Conservation (phyloP, 2,329 filamentous ascomycete genomes). For the Ceratocystis destructans region DNA sequence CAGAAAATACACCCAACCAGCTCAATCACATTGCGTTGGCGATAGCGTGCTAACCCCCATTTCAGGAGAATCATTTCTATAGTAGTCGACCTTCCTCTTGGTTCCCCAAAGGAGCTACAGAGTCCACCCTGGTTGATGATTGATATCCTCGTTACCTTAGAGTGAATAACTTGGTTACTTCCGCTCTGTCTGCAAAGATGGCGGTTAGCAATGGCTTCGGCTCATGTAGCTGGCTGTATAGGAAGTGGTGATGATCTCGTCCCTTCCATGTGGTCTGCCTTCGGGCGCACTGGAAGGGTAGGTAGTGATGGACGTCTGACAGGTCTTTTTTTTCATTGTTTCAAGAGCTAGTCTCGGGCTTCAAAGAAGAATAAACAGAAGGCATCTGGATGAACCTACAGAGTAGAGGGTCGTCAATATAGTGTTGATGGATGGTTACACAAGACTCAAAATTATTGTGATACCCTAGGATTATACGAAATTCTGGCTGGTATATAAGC, state of each 20-base stretch:
- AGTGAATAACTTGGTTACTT: slow-evolving; percentile 59
- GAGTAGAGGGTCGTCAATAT: no score
- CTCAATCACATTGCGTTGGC: no score
- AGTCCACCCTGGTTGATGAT: slow-evolving; percentile 92
- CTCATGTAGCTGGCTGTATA: slow-evolving; percentile 43
- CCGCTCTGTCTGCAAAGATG: slow-evolving; percentile 49
- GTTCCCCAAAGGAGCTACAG: slow-evolving; percentile 85
- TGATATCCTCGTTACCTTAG: slow-evolving; percentile 74
- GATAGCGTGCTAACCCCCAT: not conserved
- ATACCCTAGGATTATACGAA: no score
- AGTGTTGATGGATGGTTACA: not conserved
- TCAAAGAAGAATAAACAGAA: slow-evolving; percentile 36
- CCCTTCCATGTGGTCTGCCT: slow-evolving; percentile 56
- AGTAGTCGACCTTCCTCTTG: slow-evolving; percentile 85
- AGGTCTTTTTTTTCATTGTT: slow-evolving; percentile 47
- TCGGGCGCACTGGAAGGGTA: slow-evolving; percentile 66
- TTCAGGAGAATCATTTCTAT: slow-evolving; percentile 85
- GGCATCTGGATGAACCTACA: no score
- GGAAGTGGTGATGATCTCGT: slow-evolving; percentile 92
- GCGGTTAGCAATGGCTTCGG: slow-evolving; percentile 30
- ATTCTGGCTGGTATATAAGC: no score
- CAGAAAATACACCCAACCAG: not conserved
- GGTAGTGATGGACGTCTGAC: slow-evolving; percentile 84
- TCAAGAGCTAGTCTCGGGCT: slow-evolving; percentile 36
- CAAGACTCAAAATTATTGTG: not conserved